Evolutionary conservation across 371 early-diverging fungal genomes (phyloP).

Genomic region (Rhizopus stolonifer): DNA sequence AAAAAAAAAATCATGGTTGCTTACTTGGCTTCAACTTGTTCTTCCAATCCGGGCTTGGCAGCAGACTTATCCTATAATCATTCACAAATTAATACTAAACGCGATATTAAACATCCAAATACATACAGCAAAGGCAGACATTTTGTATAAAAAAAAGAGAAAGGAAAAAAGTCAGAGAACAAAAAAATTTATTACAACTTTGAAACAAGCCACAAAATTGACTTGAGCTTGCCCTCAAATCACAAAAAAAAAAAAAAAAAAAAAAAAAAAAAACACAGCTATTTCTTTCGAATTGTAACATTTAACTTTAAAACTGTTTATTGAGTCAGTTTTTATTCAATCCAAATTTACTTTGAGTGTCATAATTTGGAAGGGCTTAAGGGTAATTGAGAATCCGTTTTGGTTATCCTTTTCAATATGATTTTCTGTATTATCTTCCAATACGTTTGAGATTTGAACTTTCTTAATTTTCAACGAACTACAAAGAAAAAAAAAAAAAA

Average conservation of each 20-base stretch:
- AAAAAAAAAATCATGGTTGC: neutral
- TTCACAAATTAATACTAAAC: neutral
- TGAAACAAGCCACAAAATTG: no score
- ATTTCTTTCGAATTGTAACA: no score
- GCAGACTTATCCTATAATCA: slow-evolving; percentile 45
- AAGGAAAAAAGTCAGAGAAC: no score
- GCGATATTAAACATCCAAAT: no score
- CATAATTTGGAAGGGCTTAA: slow-evolving; percentile 53
- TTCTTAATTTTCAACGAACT: slow-evolving; percentile 36
- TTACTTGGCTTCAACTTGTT: slow-evolving; percentile 53
- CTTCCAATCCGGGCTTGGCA: slow-evolving; percentile 58
- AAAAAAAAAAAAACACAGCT: no score
- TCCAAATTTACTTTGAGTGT: slow-evolving; percentile 38
- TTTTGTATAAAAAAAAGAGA: slow-evolving; percentile 22
- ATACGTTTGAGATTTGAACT: slow-evolving; percentile 42
- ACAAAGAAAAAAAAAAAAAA: neutral
- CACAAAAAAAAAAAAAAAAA: no score
- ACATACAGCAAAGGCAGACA: slow-evolving; percentile 34
- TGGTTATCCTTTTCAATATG: slow-evolving; percentile 4
- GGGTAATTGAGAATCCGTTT: slow-evolving; percentile 23
- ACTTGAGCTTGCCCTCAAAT: no score
- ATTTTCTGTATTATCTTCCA: slow-evolving; percentile 43
- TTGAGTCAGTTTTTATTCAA: neutral
- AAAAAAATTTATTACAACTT: no score
- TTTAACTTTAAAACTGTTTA: neutral